A percentile compares a stretch with the other conserved stretches of the same genome.
Conservation (phyloP, 179 eudicot genomes). For the Silene coronaria region DNA sequence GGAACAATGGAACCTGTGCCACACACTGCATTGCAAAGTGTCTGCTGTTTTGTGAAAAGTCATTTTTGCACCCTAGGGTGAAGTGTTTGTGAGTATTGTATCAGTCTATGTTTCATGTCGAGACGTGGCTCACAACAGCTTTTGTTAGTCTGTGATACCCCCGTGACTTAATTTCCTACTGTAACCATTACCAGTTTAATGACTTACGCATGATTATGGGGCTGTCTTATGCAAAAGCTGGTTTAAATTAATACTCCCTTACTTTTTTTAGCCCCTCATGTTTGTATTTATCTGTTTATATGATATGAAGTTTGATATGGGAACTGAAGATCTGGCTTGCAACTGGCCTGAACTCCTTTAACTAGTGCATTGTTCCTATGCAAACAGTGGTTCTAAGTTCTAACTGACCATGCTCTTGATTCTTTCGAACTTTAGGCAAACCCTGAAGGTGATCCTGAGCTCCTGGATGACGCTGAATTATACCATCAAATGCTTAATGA, state of each 20-base stretch:
- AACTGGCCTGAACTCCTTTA: neutral
- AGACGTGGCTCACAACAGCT: too few relatives aligned
- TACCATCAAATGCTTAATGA: conserved; percentile 86
- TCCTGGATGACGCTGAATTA: conserved; percentile 83
- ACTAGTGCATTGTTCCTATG: neutral
- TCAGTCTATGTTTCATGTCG: too few relatives aligned
- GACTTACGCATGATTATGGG: too few relatives aligned
- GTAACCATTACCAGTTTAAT: too few relatives aligned
- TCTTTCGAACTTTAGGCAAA: conserved; percentile 16
- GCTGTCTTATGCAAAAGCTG: too few relatives aligned
- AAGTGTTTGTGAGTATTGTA: too few relatives aligned
- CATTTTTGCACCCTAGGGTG: too few relatives aligned
- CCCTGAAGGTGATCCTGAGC: conserved; percentile 78
- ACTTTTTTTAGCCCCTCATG: neutral
- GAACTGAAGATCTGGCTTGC: neutral
- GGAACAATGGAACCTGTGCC: too few relatives aligned
- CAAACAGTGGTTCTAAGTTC: neutral
- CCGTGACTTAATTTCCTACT: too few relatives aligned
- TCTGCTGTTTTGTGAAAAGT: too few relatives aligned
- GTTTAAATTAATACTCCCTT: neutral
- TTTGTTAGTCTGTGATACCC: too few relatives aligned
- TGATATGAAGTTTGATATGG: neutral
- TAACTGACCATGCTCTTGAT: neutral
- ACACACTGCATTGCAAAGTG: too few relatives aligned
- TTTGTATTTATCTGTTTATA: neutral